Base-by-base conservation (phyloP, 805 yeast genomes). In the Lipomyces spencermartinsiae region DNA sequence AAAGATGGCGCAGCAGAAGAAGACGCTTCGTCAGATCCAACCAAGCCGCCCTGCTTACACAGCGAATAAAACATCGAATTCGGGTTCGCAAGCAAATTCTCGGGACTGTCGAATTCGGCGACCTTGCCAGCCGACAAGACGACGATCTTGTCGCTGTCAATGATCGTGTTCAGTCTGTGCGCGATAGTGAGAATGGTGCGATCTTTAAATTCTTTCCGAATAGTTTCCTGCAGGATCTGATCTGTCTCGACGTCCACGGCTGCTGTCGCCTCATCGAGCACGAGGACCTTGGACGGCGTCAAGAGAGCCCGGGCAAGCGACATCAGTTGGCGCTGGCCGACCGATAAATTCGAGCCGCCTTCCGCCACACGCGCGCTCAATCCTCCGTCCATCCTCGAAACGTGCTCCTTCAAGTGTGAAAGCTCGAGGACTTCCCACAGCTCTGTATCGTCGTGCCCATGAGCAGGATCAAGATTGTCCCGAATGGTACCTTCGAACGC, bases 221-320 rank as follows among this genome's bases (percentile, higher is more conserved):
- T 91, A 0, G 97, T 92, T 73, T 88, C 87, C 79, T 92, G 97
- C 55, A 92, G 84, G 62, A 91, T 83, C 71, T 85, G 83, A 76
- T 92, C 97, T 1, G 97, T 92, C 76, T 91, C 92, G 22, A 90
- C 91, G 77, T 92, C 97, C 37, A 92, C 95, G 14, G 97, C 92
- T 0, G 97, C 95, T 1, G 90, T 87, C n/a, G 90, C 97, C 79
- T 93, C 97, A 77, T 92, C 97, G 66, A 92, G 79, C 66, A 93
- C 91, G 67, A 92, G 81, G 66, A 92, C 88, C 76, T 87, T 88
- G 2, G 95, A 85, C 39, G 89, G 85, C 56, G 92, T 84, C 61
- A 92, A 88, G 75, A 93, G 81, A 0, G 97, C 95, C 73, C 97
- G 84, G 1, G 96, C 93, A 70, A 92, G 84, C 12, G 97, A 92